Evolutionary conservation across 2,329 filamentous ascomycete genomes (phyloP), one percentile per base, ranked within the genome.

Genomic region (Sporothrix brunneoviolacea): DNA sequence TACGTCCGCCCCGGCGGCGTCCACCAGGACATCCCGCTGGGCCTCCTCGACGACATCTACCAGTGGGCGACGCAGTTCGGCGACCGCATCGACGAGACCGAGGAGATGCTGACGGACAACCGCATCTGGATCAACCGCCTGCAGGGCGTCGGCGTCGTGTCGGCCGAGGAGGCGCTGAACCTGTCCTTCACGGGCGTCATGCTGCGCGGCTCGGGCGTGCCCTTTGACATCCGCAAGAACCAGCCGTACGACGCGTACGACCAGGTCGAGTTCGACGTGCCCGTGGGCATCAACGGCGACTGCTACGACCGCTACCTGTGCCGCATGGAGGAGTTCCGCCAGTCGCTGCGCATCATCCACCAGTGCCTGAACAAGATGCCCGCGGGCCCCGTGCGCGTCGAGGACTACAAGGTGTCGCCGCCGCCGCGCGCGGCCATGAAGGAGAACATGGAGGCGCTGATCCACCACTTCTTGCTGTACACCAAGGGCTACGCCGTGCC

Each of bases 281-380:
- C 94, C 32, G 93, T 98, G 35, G 93, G 93, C 62, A 80, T 91
- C 60, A 95, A 97, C 66, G 93, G 93, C 60, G 93, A 98, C 77
- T 98, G 93, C 80, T 98, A 98, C 74, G 93, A 98, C 73, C 86
- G 93, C 63, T 98, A 98, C 68, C 82, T 98, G 57, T 96, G 91
- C 82, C 88, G 93, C 63, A 98, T 98, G 91, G 91, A 97, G 72
- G 93, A 98, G 74, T 98, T 98, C 82, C 83, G 93, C 59, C 94
- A 98, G 72, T 95, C 89, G 21, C 85, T 98, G 55, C 87, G 93
- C 63, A 98, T 98, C 70, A 96, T 98, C 66, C 85, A 95, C 77
- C 94, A 98, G 72, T 98, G 94, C 71, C 75, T 98, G 61, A 97
- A 98, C 79, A 89, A 98, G 77, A 98, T 98, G 88, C 91, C 94